Conservation (phyloP, 2,329 filamentous ascomycete genomes). For the Cryphonectria naterciae region DNA sequence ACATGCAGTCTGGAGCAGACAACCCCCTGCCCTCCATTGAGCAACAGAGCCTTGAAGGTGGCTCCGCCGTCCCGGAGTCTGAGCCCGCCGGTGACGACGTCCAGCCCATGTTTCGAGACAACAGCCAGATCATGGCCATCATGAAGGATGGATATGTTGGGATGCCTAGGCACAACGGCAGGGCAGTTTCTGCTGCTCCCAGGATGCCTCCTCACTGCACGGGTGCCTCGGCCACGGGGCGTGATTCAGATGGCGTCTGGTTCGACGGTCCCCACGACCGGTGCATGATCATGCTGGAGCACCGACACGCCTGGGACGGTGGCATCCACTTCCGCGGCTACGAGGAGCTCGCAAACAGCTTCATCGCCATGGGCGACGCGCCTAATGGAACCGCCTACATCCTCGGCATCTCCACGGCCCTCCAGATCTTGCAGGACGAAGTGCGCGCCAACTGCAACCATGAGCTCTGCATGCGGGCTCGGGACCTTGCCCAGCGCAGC, state of each 20-base stretch:
- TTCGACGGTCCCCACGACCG: slow-evolving; percentile 21
- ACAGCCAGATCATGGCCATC: not conserved
- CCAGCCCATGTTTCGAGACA: not conserved
- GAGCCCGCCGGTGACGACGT: not conserved
- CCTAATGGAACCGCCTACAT: slow-evolving; percentile 10
- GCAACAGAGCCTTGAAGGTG: not conserved
- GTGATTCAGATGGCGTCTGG: slow-evolving; percentile 13
- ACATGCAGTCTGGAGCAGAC: not conserved
- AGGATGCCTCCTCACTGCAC: not conserved
- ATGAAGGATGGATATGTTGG: not conserved
- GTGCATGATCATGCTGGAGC: slow-evolving; percentile 14
- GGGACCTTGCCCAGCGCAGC: not conserved
- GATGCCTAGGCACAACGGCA: not conserved
- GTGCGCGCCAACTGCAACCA: not conserved
- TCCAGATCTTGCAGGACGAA: not conserved
- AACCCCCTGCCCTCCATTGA: not conserved
- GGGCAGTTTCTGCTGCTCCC: not conserved
- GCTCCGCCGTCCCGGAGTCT: no score
- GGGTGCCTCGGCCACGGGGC: not conserved
- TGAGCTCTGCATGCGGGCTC: not conserved
- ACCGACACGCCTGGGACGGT: slow-evolving; percentile 24
- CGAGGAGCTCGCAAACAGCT: not conserved
- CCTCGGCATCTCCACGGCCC: slow-evolving; percentile 14
- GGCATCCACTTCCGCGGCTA: slow-evolving; percentile 18
- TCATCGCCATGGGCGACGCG: not conserved